Conservation (phyloP, 2,329 filamentous ascomycete genomes). For the Phialocephala subalpina region DNA sequence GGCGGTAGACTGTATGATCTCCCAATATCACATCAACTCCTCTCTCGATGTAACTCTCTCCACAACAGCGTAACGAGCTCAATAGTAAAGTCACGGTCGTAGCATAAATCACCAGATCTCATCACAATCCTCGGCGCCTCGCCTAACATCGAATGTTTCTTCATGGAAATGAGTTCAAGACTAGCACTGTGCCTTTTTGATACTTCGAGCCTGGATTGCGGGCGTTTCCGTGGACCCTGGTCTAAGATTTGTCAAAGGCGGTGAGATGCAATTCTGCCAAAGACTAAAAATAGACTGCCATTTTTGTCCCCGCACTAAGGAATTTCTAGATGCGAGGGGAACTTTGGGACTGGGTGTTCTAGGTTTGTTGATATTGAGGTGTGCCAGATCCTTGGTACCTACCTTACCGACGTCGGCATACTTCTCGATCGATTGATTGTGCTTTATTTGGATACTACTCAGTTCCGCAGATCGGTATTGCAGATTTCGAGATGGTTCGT, state of each 20-base stretch:
- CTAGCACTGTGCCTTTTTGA: not conserved
- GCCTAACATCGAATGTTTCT: conserved; percentile 7
- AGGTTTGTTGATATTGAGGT: no score
- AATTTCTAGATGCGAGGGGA: not conserved
- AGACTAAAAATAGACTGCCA: conserved; percentile 4
- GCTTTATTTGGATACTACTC: not conserved
- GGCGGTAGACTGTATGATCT: conserved; percentile 2
- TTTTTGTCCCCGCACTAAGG: not conserved
- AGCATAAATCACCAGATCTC: conserved; percentile 8
- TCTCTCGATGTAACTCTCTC: not conserved
- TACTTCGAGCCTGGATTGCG: not conserved
- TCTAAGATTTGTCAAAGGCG: no score
- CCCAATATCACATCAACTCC: not conserved
- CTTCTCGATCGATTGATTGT: not conserved
- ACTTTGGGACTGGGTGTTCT: no score
- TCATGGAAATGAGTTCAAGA: not conserved
- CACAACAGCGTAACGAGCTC: not conserved
- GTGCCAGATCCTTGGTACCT: no score
- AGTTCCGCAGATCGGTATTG: no score
- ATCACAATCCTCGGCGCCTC: conserved; percentile 3
- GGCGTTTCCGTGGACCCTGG: not conserved
- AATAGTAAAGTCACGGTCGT: not conserved
- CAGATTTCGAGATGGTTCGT: not conserved
- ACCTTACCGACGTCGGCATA: no score
- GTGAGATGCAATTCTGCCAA: no score